phyloP scores from a whole-genome alignment of 208 protist species.

The Trypanosoma scelopori region DNA sequence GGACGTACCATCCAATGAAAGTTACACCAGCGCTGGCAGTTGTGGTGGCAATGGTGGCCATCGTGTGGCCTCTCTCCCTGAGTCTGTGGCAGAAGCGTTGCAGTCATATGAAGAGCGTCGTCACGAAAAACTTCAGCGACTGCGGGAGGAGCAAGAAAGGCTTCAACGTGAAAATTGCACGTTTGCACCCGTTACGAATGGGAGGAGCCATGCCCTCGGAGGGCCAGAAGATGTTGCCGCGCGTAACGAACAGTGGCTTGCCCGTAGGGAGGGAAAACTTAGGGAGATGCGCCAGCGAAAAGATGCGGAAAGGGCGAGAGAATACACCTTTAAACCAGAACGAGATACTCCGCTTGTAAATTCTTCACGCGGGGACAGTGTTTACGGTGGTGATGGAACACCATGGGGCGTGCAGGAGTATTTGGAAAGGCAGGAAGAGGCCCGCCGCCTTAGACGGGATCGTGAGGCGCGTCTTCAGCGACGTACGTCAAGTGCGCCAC shows the following conservation, averaged over 20 bases:
- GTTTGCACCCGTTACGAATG: constrained; percentile 43
- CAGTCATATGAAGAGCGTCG: constrained; percentile 49
- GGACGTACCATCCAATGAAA: background rate
- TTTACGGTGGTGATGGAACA: constrained; percentile 31
- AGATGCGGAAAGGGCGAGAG: constrained; percentile 21
- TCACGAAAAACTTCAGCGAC: constrained; percentile 32
- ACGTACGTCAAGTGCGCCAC: constrained; percentile 1
- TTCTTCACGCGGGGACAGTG: constrained; percentile 12
- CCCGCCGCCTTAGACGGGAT: constrained; percentile 19
- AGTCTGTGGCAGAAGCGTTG: constrained; percentile 35
- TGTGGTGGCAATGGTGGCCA: background rate
- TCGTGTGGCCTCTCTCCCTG: constrained; percentile 27
- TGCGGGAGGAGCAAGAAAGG: constrained; percentile 37
- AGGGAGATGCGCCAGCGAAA: constrained; percentile 33
- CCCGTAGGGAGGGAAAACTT: constrained; percentile 41
- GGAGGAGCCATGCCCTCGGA: constrained; percentile 1
- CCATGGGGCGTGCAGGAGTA: constrained; percentile 41
- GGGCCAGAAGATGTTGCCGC: constrained; percentile 29
- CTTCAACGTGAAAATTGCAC: constrained; percentile 55
- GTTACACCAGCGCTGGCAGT: constrained; percentile 4
- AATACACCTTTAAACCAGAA: constrained; percentile 35
- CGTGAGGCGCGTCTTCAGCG: constrained; percentile 17
- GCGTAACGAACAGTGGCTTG: constrained; percentile 43
- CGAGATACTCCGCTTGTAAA: background rate
- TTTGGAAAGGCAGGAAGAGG: constrained; percentile 42